phyloP scores from a whole-genome alignment of 352 stramenopile genomes.

The Saprolegnia parasitica region DNA sequence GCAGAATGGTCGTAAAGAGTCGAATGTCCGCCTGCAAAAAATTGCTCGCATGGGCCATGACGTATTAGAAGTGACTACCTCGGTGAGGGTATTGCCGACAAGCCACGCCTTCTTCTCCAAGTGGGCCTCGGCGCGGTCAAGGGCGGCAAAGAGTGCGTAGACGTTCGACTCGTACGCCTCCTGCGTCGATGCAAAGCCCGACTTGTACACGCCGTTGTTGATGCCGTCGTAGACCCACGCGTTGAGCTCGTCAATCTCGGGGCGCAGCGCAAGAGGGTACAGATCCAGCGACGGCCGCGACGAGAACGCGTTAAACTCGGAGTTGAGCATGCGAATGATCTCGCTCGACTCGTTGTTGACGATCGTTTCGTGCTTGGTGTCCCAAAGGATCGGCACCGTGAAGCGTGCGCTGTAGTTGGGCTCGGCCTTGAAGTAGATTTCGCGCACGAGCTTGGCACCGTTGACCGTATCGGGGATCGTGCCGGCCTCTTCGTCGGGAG shows the following conservation, averaged over 20 bases:
- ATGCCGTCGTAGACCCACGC: slow-evolving; percentile 88
- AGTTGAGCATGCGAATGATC: slow-evolving; percentile 95
- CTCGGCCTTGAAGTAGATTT: slow-evolving; percentile 80
- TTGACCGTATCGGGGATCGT: slow-evolving; percentile 56
- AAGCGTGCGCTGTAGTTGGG: slow-evolving; percentile 70
- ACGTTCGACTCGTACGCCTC: slow-evolving; percentile 89
- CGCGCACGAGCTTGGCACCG: slow-evolving; percentile 61
- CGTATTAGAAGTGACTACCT: slow-evolving; percentile 33
- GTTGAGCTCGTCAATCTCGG: slow-evolving; percentile 82
- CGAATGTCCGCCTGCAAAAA: slow-evolving; percentile 76
- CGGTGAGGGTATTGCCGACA: slow-evolving; percentile 59
- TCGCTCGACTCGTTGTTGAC: slow-evolving; percentile 95
- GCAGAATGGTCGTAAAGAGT: slow-evolving; percentile 89
- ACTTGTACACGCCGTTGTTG: slow-evolving; percentile 90
- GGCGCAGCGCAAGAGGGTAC: slow-evolving; percentile 71
- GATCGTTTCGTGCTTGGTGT: slow-evolving; percentile 91
- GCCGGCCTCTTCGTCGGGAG: slow-evolving; percentile 39
- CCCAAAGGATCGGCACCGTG: slow-evolving; percentile 91
- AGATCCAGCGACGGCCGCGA: slow-evolving; percentile 75
- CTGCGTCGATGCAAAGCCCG: slow-evolving; percentile 50
- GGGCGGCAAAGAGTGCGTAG: slow-evolving; percentile 61
- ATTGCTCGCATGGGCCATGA: not conserved
- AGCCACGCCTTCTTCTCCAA: slow-evolving; percentile 70
- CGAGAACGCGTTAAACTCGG: slow-evolving; percentile 82
- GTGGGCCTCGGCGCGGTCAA: slow-evolving; percentile 82